Percentiles rank a stretch among this genome's conserved stretches.
phyloP scores from a whole-genome alignment of 805 yeast species.

The Metschnikowia vanudenii region DNA sequence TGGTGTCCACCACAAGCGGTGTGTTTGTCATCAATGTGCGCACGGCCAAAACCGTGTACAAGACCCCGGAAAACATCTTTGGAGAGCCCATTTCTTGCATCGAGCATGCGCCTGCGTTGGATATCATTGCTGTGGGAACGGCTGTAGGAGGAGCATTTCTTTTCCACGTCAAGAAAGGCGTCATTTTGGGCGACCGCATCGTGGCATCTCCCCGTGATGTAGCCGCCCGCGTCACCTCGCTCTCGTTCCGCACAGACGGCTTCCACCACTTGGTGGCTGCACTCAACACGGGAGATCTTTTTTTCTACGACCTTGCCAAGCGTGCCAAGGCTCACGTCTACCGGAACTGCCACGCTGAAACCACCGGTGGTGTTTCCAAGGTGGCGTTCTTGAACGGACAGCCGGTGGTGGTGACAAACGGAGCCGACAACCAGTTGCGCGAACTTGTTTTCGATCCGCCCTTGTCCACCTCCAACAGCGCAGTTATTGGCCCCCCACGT shows the following conservation, averaged over 20 bases:
- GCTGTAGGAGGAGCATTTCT: conserved; percentile 63
- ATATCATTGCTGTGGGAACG: conserved; percentile 76
- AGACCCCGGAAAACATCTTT: conserved; percentile 48
- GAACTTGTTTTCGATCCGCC: conserved; percentile 95
- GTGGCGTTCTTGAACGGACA: conserved; percentile 84
- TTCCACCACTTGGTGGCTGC: conserved; percentile 80
- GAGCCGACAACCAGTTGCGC: conserved; percentile 85
- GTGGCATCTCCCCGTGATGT: conserved; percentile 41
- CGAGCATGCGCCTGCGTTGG: conserved; percentile 84
- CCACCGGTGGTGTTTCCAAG: conserved; percentile 73
- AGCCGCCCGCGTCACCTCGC: conserved; percentile 48
- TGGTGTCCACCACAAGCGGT: conserved; percentile 70
- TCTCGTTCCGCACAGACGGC: conserved; percentile 92
- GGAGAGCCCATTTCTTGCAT: conserved; percentile 60
- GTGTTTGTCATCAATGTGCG: conserved; percentile 69
- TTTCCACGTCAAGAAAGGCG: conserved; percentile 67
- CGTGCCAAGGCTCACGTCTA: conserved; percentile 73
- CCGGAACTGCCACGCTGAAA: conserved; percentile 68
- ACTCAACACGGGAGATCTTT: conserved; percentile 74
- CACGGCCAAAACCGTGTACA: conserved; percentile 68
- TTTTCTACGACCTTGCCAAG: conserved; percentile 77
- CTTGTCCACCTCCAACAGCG: conserved; percentile 57
- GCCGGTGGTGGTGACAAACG: conserved; percentile 83
- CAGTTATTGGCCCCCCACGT: conserved; percentile 85
- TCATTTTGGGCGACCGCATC: conserved; percentile 47